Base-by-base conservation (phyloP, 331 rosid genomes). In the Malus hybrid region DNA sequence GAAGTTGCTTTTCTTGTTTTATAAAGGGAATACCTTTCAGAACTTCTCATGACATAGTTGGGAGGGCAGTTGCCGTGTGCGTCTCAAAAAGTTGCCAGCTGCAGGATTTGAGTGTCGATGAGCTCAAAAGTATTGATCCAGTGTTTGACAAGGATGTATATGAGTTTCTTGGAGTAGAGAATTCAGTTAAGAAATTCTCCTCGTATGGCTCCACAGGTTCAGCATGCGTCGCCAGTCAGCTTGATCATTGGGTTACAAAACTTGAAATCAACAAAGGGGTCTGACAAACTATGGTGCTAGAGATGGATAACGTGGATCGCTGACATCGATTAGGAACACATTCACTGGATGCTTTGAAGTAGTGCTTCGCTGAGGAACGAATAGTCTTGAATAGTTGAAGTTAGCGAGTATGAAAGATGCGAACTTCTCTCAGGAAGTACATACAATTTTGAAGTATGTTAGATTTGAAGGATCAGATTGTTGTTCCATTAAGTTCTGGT, bases 181-280 rank as follows among this genome's bases (percentile, higher is more conserved):
- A 92, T 70, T 70, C 99, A 5, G 82, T 94, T 66, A 66, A 90
- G 74, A 94, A 94, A 57, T 92, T 94, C 80, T 44, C 85, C 79
- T 94, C 99, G 4, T 94, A 94, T 48, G 99, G 99, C 58, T 92
- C 97, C 13, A 92, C 96, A 0, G 99, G 99, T 39, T 87, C 96
- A 61, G 89, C 86, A 36, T 94, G 97, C 32, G 97, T 90, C 66
- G 90, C 96, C 68, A 70, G 74, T 77, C 96, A 94, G 78, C 72
- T 94, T 28, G 80, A 71, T 18, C 80, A 85, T 70, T 94, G 99
- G 99, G 73, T 77, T 42, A 68, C 74, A n/a, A 86, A 86, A 71
- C 90, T 94, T 81, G 88, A 80, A 83, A 71, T 88, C 56, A 65
- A 61, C 72, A 5, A 57, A 76, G 78, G 2, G 20, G 71, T 14